phyloP scores from a whole-genome alignment of 2,329 filamentous ascomycete genomes.

The Cordyceps tenuipes region DNA sequence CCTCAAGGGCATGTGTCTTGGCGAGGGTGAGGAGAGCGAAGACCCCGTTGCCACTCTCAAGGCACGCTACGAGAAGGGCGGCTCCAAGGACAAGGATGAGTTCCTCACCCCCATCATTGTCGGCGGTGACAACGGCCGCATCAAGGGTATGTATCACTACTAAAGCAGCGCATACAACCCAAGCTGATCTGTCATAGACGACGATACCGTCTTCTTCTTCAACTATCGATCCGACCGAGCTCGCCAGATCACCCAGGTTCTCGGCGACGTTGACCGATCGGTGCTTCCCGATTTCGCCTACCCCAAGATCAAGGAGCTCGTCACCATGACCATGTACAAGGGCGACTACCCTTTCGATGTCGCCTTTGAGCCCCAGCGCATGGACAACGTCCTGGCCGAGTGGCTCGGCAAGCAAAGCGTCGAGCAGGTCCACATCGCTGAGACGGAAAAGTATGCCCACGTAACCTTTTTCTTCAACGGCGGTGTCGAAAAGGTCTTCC shows the following conservation, averaged over 20 bases:
- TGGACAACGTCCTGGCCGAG: constrained; percentile 97
- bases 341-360: constrained; percentile 84
- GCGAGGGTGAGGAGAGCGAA: constrained; percentile 76
- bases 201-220: constrained; percentile 98
- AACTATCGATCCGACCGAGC: constrained; percentile 99
- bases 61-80: constrained; percentile 73
- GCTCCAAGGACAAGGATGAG: constrained; percentile 72
- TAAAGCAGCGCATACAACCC: background rate
- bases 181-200: constrained; percentile 43
- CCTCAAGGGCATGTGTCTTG: constrained; percentile 74
- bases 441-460: constrained; percentile 99
- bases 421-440: constrained; percentile 91
- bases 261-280: constrained; percentile 87
- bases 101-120: constrained; percentile 98
- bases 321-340: constrained; percentile 99
- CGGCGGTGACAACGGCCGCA: constrained; percentile 73
- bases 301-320: constrained; percentile 75
- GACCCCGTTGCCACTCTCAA: constrained; percentile 84
- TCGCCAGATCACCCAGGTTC: constrained; percentile 88
- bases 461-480: constrained; percentile 99
- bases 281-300: constrained; percentile 86
- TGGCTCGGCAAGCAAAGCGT: constrained; percentile 85
- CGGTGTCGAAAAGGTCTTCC: constrained; percentile 92
- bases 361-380: constrained; percentile 88
- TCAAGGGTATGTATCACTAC: constrained; percentile 55